phyloP scores from a whole-genome alignment of 1,139 yeast species.

The Zygosaccharomyces sapae region DNA sequence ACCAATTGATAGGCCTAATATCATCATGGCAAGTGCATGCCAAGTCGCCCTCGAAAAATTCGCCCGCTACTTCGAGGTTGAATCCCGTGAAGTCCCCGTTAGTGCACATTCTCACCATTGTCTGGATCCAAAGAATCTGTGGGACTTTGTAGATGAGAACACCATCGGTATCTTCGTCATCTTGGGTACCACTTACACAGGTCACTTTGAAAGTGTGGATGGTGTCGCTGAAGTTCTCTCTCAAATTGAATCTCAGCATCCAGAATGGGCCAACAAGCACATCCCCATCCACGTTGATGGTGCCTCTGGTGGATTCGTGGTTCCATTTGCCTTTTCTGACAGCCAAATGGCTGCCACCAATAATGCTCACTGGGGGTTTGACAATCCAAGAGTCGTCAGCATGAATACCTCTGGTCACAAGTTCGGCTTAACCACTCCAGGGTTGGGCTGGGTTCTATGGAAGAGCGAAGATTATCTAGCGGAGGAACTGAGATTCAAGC shows the following conservation, averaged over 20 bases:
- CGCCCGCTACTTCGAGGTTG: slow-evolving; percentile 91
- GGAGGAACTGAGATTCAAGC: slow-evolving; percentile 64
- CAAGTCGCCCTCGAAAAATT: slow-evolving; percentile 94
- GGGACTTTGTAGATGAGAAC: slow-evolving; percentile 73
- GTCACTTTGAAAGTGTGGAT: slow-evolving; percentile 79
- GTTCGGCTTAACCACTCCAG: slow-evolving; percentile 85
- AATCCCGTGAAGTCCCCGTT: slow-evolving; percentile 70
- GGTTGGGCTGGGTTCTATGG: slow-evolving; percentile 92
- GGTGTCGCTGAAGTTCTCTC: slow-evolving; percentile 59
- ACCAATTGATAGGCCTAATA: slow-evolving; percentile 66
- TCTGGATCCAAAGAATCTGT: slow-evolving; percentile 56
- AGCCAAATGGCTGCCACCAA: slow-evolving; percentile 34
- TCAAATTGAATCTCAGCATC: slow-evolving; percentile 48
- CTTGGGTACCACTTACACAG: slow-evolving; percentile 88
- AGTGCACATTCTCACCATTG: slow-evolving; percentile 56
- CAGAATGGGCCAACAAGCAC: slow-evolving; percentile 51
- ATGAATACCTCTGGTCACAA: slow-evolving; percentile 95
- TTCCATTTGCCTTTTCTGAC: slow-evolving; percentile 75
- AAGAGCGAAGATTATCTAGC: slow-evolving; percentile 63
- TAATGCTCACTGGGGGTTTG: slow-evolving; percentile 69
- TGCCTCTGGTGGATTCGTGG: slow-evolving; percentile 86
- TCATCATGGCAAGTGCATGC: slow-evolving; percentile 88
- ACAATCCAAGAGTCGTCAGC: slow-evolving; percentile 68
- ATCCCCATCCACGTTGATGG: slow-evolving; percentile 88
- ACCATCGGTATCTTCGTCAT: slow-evolving; percentile 90